Base-by-base conservation (phyloP, 1,284 basidiomycete species). In the Anthracocystis panici-leucophaei region DNA sequence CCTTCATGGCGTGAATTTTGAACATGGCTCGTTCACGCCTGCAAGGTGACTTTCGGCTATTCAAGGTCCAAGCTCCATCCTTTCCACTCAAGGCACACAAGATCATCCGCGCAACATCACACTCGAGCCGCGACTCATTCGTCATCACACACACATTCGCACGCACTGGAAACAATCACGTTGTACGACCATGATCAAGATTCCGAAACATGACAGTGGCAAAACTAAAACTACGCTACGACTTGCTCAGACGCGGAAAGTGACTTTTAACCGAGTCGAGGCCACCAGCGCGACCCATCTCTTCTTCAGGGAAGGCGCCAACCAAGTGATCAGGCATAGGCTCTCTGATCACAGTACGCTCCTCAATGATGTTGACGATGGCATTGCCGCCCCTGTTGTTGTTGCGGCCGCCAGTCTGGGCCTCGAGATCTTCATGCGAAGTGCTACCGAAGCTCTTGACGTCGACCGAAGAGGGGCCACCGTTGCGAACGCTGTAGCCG, bases 261-360 rank as follows among this genome's bases (percentile, higher is more conserved):
- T 70, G 67, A 5, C 53, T 57, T 35, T 65, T 52, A 16, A 57
- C 57, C 14, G 23, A 20, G 9, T 57, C 14, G 18, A 20, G 10
- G 16, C 38, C 40, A 29, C 41, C 42, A 27, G 29, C 20, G 18
- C 18, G 11, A 27, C 21, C 11, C 11, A 20, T 7, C 27, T 31
- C 20, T 25, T 31, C 41, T 23, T 29, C 25, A n/a, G 27, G 7
- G 18, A 72, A 23, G 9, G 60, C 49, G 5, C 64, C 66, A 0
- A 35, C 51, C 40, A 76, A 55, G n/a, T 71, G 68, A 7, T 66
- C 68, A 3, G 74, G 68, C 74, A 76, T 77, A n/a, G 61, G 56
- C 38, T 77, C 69, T 21, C 29, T 25, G 23, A 51, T 50, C 10
- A 77, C 45, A 2, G 59, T 66, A 14, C 55, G 59, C 49, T 72